Evolutionary conservation across 2,329 filamentous ascomycete species (phyloP).

Genomic region (Colletotrichum tofieldiae): DNA sequence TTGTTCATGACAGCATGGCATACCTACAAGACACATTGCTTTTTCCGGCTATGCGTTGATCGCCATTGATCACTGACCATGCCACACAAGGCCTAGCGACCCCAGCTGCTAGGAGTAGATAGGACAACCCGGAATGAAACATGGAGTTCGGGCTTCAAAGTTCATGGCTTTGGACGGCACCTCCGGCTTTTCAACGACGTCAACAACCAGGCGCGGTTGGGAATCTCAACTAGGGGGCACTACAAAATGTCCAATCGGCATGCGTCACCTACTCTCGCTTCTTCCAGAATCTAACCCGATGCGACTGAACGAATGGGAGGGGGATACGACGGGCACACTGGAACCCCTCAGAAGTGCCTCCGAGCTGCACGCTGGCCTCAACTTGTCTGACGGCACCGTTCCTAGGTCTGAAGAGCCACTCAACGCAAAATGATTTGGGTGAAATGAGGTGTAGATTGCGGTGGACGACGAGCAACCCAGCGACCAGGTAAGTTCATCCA

Average conservation of each 20-base stretch:
- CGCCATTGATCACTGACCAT: background rate
- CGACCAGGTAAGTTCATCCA: background rate
- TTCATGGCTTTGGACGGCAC: background rate
- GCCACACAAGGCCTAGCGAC: background rate
- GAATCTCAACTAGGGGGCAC: background rate
- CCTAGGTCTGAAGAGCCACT: constrained; percentile 6
- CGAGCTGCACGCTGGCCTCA: background rate
- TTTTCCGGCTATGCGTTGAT: background rate
- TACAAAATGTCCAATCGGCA: background rate
- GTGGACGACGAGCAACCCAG: background rate
- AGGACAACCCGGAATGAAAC: background rate
- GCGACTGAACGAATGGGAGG: constrained; percentile 4
- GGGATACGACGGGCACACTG: background rate
- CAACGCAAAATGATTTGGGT: background rate
- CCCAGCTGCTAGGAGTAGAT: background rate
- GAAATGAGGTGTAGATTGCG: background rate
- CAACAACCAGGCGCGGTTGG: background rate
- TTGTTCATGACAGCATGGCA: background rate
- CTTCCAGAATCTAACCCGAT: background rate
- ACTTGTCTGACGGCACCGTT: background rate
- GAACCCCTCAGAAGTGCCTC: background rate
- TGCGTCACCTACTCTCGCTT: background rate
- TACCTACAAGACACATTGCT: background rate
- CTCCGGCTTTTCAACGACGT: constrained; percentile 1
- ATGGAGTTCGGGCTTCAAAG: background rate